Conservation (phyloP, 305 asterid species). For the Fraxinus baroniana region DNA sequence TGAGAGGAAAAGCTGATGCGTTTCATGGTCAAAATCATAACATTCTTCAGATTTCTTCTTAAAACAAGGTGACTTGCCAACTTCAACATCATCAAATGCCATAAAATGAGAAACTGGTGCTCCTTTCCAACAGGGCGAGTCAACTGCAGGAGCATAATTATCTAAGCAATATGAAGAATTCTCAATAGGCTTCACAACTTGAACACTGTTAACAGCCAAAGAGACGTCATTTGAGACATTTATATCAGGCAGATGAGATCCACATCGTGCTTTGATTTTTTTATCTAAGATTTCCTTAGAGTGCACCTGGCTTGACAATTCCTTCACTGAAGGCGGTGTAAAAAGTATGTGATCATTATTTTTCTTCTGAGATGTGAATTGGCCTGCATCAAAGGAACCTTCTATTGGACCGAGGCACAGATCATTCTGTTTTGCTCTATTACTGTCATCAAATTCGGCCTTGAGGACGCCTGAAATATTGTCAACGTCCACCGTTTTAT, state of each 20-base stretch:
- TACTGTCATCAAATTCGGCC: conserved; percentile 31
- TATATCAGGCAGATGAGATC: conserved; percentile 35
- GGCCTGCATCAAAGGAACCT: conserved; percentile 31
- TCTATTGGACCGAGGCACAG: conserved; percentile 26
- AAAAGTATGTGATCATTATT: conserved; percentile 26
- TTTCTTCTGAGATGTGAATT: conserved; percentile 31
- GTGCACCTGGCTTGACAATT: conserved; percentile 29
- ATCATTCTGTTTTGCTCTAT: conserved; percentile 39
- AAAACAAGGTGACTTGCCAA: conserved; percentile 28
- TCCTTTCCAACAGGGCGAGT: conserved; percentile 99
- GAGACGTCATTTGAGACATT: conserved; percentile 32
- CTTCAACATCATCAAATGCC: conserved; percentile 42
- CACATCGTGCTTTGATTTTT: conserved; percentile 31
- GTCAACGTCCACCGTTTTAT: conserved; percentile 28
- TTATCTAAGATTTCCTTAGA: conserved; percentile 29
- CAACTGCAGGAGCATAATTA: conserved; percentile 57
- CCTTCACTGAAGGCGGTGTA: conserved; percentile 37
- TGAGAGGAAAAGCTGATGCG: conserved; percentile 31
- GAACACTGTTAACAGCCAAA: conserved; percentile 29
- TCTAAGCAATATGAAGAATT: conserved; percentile 54
- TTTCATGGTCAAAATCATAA: conserved; percentile 35
- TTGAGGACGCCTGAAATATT: conserved; percentile 30
- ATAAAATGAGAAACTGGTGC: conserved; percentile 60
- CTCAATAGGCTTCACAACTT: conserved; percentile 36
- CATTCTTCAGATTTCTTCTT: conserved; percentile 38